Conservation (phyloP, 192 early-diverging fungal genomes). For the Allomyces javanicus region DNA sequence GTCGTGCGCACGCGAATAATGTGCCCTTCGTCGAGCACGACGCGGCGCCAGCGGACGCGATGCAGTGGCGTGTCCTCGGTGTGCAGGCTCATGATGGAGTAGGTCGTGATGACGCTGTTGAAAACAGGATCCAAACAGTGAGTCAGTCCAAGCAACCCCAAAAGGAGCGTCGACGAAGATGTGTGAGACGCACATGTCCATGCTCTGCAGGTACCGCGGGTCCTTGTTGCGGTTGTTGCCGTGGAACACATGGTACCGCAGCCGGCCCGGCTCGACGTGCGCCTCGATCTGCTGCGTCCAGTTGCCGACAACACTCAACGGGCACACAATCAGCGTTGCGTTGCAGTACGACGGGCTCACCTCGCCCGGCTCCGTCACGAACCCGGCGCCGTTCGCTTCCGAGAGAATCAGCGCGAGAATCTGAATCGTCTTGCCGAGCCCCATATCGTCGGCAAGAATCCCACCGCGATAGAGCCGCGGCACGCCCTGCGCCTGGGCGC, state of each 20-base stretch:
- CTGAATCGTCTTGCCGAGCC: slow-evolving; percentile 1
- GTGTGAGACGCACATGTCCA: too few relatives aligned
- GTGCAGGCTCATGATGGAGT: background rate
- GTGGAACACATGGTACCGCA: slow-evolving; percentile 1
- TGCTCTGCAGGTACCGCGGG: background rate
- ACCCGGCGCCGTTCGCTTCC: background rate
- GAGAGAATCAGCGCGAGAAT: background rate
- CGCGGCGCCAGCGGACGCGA: slow-evolving; percentile 1
- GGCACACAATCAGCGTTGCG: slow-evolving; percentile 3
- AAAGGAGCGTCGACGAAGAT: too few relatives aligned
- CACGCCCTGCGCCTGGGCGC: background rate
- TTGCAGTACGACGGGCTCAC: background rate
- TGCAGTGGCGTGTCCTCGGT: background rate
- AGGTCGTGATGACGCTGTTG: slow-evolving; percentile 2
- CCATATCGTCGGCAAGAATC: slow-evolving; percentile 1
- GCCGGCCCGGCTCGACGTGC: background rate
- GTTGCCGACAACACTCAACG: background rate
- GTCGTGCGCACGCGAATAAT: background rate
- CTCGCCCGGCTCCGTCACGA: background rate
- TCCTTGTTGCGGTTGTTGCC: background rate
- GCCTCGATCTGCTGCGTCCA: background rate
- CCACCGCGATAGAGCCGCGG: background rate
- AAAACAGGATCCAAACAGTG: too few relatives aligned
- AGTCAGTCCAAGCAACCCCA: too few relatives aligned
- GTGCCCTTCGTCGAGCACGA: slow-evolving; percentile 4